phyloP scores from a whole-genome alignment of 306 rosid species.

The Cicer bijugum region DNA sequence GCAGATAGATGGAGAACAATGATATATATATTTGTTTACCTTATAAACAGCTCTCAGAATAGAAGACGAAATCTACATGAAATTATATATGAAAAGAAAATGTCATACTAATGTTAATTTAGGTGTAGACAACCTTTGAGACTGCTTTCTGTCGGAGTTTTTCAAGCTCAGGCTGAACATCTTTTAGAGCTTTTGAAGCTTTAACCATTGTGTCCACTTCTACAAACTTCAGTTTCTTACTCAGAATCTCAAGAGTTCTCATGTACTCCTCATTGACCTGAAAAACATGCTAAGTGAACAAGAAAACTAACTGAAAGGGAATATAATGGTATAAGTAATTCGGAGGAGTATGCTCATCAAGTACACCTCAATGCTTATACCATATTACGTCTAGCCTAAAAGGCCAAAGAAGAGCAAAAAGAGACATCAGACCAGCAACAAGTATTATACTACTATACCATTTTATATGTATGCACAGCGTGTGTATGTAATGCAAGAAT shows the following conservation, averaged over 20 bases:
- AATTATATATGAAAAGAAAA: constrained; percentile 26
- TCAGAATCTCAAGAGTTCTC: constrained; percentile 89
- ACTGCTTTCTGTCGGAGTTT: constrained; percentile 93
- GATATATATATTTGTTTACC: constrained; percentile 22
- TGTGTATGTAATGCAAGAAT: neutral
- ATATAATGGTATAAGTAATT: constrained; percentile 6
- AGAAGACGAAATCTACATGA: constrained; percentile 11
- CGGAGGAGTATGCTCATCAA: constrained; percentile 28
- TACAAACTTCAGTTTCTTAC: constrained; percentile 87
- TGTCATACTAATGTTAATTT: constrained; percentile 1
- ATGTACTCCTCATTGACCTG: constrained; percentile 97
- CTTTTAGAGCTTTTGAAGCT: constrained; percentile 91
- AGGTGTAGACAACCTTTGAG: constrained; percentile 70
- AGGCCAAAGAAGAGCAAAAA: constrained; percentile 24
- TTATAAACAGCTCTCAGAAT: neutral
- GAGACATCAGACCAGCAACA: neutral
- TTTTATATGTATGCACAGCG: neutral
- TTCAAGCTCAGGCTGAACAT: constrained; percentile 96
- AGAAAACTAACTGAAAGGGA: constrained; percentile 34
- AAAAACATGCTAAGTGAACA: constrained; percentile 43
- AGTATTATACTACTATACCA: neutral
- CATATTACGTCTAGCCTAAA: constrained; percentile 16
- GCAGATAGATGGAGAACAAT: constrained; percentile 48
- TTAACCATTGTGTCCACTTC: constrained; percentile 89
- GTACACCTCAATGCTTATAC: constrained; percentile 25